Percentiles rank a stretch among this genome's conserved stretches.
Conservation (phyloP, 352 stramenopile genomes). For the Elongisporangium undulatum region DNA sequence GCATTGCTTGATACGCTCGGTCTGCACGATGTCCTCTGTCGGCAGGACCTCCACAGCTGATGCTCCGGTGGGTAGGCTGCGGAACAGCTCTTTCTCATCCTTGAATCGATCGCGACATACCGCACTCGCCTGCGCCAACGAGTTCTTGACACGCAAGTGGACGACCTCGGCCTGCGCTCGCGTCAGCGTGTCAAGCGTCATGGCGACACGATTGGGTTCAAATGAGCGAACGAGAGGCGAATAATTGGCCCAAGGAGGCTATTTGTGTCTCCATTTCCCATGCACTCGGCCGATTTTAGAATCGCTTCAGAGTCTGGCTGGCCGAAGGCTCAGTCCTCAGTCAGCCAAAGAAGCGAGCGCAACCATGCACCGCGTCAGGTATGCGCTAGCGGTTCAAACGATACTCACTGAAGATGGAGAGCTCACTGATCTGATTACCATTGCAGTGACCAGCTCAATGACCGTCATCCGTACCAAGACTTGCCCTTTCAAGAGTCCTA, state of each 20-base stretch:
- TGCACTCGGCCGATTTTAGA: background rate
- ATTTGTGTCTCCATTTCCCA: background rate
- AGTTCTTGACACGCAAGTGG: constrained; percentile 53
- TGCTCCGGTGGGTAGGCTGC: constrained; percentile 19
- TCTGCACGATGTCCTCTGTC: constrained; percentile 42
- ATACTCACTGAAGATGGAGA: background rate
- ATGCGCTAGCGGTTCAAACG: background rate
- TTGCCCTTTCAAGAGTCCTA: constrained; percentile 51
- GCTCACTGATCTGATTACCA: background rate
- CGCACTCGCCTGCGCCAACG: constrained; percentile 32
- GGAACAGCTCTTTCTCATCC: constrained; percentile 45
- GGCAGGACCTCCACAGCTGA: constrained; percentile 5
- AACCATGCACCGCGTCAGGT: constrained; percentile 63
- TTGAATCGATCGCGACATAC: constrained; percentile 49
- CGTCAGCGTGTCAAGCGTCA: constrained; percentile 70
- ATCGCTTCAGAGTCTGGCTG: no score
- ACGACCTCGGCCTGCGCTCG: constrained; percentile 46
- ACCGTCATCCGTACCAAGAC: constrained; percentile 58
- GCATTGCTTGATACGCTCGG: constrained; percentile 56
- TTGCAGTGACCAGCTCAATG: constrained; percentile 51
- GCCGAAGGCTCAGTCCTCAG: background rate
- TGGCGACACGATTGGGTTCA: constrained; percentile 14
- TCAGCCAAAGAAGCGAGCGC: background rate
- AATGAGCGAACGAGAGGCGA: background rate
- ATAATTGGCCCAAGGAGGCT: background rate